phyloP scores from a whole-genome alignment of 2,329 filamentous ascomycete genomes.

The Zymoseptoria pseudotritici region DNA sequence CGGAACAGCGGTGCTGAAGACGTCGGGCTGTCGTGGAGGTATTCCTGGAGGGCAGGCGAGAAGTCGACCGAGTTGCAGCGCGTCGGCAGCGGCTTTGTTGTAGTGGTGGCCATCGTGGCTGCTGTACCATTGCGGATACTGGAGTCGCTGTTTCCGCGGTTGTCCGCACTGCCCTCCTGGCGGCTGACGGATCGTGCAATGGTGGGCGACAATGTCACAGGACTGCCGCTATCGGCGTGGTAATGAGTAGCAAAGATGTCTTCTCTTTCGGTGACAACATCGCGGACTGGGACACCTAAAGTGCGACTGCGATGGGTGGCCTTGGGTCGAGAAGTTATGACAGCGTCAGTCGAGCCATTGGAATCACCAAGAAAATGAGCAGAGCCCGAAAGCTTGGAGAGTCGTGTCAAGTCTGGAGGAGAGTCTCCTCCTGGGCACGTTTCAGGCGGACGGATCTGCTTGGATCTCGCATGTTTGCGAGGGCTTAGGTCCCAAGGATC shows the following conservation, averaged over 20 bases:
- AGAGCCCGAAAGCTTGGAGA: conserved; percentile 5
- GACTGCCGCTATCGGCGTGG: conserved; percentile 41
- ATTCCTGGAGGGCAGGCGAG: conserved; percentile 6
- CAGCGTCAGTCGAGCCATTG: background rate
- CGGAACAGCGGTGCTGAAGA: conserved; percentile 6
- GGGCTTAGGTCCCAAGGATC: conserved; percentile 6
- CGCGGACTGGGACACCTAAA: conserved; percentile 11
- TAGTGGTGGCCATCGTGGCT: conserved; percentile 1
- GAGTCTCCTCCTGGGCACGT: background rate
- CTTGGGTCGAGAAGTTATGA: background rate
- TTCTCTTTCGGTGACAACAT: conserved; percentile 48
- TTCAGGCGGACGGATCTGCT: conserved; percentile 8
- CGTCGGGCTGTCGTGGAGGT: conserved; percentile 2
- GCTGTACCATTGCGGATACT: conserved; percentile 1
- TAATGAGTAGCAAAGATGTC: conserved; percentile 59
- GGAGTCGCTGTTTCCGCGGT: conserved; percentile 4
- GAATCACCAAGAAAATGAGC: background rate
- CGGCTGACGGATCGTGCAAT: conserved; percentile 2
- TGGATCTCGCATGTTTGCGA: conserved; percentile 7
- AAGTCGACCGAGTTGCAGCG: conserved; percentile 9
- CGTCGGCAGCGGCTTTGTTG: conserved; percentile 6
- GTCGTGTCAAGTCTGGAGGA: conserved; percentile 1
- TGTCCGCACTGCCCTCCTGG: conserved; percentile 12
- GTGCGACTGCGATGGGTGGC: conserved; percentile 2
- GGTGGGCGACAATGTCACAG: conserved; percentile 30